Conservation (phyloP, 257 asterid species). For the Solanum boliviense region DNA sequence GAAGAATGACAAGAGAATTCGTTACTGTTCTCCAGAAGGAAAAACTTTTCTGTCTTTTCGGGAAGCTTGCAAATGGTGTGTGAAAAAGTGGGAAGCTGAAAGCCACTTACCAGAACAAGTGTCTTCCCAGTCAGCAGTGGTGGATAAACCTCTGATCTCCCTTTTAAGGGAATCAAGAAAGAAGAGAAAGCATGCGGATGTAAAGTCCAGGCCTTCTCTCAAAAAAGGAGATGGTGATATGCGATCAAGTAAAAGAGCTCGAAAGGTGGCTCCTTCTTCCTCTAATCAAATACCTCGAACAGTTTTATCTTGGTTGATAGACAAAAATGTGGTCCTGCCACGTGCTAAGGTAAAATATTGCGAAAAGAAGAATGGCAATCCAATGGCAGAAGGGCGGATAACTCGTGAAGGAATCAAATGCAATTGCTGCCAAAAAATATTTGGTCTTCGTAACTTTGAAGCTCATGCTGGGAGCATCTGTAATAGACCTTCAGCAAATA, state of each 20-base stretch:
- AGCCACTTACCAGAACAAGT: conserved; percentile 2
- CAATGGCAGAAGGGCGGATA: conserved; percentile 52
- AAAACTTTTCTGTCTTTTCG: conserved; percentile 33
- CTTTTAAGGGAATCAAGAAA: conserved; percentile 17
- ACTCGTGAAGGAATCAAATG: conserved; percentile 87
- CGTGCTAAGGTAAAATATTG: conserved; percentile 56
- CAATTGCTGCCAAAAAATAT: conserved; percentile 48
- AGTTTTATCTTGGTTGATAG: conserved; percentile 71
- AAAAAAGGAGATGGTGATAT: conserved; percentile 17
- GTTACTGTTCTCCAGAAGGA: conserved; percentile 46
- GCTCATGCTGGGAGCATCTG: conserved; percentile 60
- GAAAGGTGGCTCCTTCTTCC: conserved; percentile 32
- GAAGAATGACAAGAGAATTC: conserved; percentile 6
- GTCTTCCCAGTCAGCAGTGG: conserved; percentile 15
- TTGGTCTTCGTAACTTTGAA: conserved; percentile 50
- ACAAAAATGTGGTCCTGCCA: conserved; percentile 52
- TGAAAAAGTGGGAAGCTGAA: conserved; percentile 7
- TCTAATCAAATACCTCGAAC: conserved; percentile 48
- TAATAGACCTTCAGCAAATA: conserved; percentile 51
- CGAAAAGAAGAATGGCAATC: conserved; percentile 15
- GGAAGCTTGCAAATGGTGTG: conserved; percentile 39
- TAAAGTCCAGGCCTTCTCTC: conserved; percentile 2
- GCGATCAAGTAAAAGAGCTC: conserved; percentile 43
- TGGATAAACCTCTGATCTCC: not conserved
- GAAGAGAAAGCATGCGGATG: conserved; percentile 14